Base-by-base conservation (phyloP, 768 basidiomycete genomes). In the Lactarius hengduanensis region DNA sequence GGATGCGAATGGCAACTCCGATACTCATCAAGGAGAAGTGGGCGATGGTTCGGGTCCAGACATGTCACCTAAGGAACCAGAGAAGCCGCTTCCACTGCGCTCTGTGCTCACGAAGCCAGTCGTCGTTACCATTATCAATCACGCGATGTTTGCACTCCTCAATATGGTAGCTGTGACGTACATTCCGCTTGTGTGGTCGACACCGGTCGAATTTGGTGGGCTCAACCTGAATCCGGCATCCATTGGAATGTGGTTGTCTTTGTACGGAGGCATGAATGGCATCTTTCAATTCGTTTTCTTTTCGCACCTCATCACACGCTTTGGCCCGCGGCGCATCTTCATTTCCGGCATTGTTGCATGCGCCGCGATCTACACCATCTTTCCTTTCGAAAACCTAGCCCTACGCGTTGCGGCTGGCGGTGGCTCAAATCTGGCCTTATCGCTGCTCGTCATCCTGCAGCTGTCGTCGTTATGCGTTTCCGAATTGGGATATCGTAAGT, bases 171-270 rank as follows among this genome's bases (percentile, higher is more conserved):
- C 77, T 57, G 57, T 70, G n/a, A 78, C 78, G 15, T 73, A 85
- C 20, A 41, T 76, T 1, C 83, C 84, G 4, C 72, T 84, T 50
- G 81, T 84, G 71, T 77, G 77, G 57, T 74, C 80, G 28, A 81
- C 2, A 80, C 47, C 47, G 13, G 47, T 26, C 13, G 47, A 26
- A n/a, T 26, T 5, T 26, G 22, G 47, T 50, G 47, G 80, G 3
- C 75, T 80, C 11, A 75, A 75, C 15, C 65, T 78, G 43, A 70
- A 73, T 1, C 77, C 79, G 0, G 76, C 78, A 16, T 70, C 68
- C 32, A 82, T 82, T 41, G 79, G 80, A 3, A 4, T 72, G 6
- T 74, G 74, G 63, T 70, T 82, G 16, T 77, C 77, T 0, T 1
- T 72, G 1, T 71, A 77, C 18, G 82, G 80, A 1, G 41, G 80